Conservation (phyloP, 306 rosid species). For the Rubus idaeus region DNA sequence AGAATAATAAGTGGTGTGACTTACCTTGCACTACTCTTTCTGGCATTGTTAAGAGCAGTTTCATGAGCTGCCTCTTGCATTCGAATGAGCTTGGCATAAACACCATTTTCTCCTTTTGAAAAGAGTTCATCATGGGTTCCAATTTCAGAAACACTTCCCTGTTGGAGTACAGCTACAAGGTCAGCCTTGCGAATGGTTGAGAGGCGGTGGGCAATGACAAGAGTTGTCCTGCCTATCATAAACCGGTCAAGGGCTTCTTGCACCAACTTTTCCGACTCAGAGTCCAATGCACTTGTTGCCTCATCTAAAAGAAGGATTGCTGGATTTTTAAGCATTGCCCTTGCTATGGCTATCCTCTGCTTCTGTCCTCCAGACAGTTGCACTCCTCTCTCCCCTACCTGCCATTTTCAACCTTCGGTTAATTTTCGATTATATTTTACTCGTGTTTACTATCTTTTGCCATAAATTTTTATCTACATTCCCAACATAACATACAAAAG, state of each 20-base stretch:
- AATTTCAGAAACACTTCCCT: conserved; percentile 82
- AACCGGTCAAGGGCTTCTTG: conserved; percentile 98
- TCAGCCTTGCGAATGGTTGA: conserved; percentile 94
- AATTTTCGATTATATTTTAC: neutral
- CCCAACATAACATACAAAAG: neutral
- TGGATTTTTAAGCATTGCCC: conserved; percentile 98
- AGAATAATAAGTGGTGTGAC: conserved; percentile 18
- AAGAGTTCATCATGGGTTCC: conserved; percentile 95
- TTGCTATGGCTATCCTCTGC: conserved; percentile 97
- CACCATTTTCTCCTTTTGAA: conserved; percentile 85
- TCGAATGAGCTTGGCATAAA: conserved; percentile 85
- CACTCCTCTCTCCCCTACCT: conserved; percentile 98
- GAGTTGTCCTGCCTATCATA: conserved; percentile 95
- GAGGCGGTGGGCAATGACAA: conserved; percentile 90
- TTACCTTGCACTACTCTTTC: conserved; percentile 98
- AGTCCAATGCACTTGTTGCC: conserved; percentile 98
- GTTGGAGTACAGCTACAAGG: conserved; percentile 82
- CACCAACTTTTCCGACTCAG: conserved; percentile 94
- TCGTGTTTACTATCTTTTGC: neutral
- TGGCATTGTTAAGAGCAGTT: conserved; percentile 84
- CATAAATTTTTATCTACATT: neutral
- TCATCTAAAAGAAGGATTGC: conserved; percentile 92
- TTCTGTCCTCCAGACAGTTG: conserved; percentile 99
- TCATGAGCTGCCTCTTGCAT: conserved; percentile 95
- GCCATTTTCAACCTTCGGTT: conserved; percentile 40